Evolutionary conservation across 345 rosid species (phyloP), one percentile per base, ranked within the genome.

Genomic region (Clausena lansium): DNA sequence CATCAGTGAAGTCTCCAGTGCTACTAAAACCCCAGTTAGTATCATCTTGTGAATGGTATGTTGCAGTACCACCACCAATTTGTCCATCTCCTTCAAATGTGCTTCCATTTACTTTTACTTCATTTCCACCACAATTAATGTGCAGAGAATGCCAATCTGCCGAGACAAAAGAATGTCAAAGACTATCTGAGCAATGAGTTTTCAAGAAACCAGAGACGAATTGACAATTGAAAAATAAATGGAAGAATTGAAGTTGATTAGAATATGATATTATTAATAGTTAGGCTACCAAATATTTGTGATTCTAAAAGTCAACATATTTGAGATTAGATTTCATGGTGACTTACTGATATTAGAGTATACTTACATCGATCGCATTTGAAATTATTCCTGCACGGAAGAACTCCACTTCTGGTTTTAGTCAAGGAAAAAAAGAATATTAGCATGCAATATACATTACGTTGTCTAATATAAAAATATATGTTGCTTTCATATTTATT

Each of bases 1-100:
- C 92, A 83, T 92, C 97, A 90, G 85, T 78, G 82, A 77, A 92
- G 83, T 92, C 91, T 45, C 97, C 93, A 41, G 87, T 87, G 84
- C 88, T 92, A 75, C 92, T 89, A 69, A 89, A 87, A 59, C 94
- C 97, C 97, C 93, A 92, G 64, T 81, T 45, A 75, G 58, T 32
- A 25, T 74, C 36, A 35, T 73, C 84, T 30, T 81, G 71, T 45
- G 81, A 7, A 86, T 27, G 83, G 85, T 83, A 85, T 61, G 78
- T 84, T 50, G 93, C 92, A 67, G 85, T 71, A 79, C 94, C 93
- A 71, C 87, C 90, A 77, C 59, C 80, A 27, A 75, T 85, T 1
- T 60, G 57, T 71, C 71, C 89, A 79, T 92, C 97, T 81, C 93
- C 95, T 75, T 74, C 84, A 77, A 79, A 68, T 65, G 83, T 81